phyloP scores from a whole-genome alignment of 2,329 filamentous ascomycete genomes.

The Neopestalotiopsis rosae region DNA sequence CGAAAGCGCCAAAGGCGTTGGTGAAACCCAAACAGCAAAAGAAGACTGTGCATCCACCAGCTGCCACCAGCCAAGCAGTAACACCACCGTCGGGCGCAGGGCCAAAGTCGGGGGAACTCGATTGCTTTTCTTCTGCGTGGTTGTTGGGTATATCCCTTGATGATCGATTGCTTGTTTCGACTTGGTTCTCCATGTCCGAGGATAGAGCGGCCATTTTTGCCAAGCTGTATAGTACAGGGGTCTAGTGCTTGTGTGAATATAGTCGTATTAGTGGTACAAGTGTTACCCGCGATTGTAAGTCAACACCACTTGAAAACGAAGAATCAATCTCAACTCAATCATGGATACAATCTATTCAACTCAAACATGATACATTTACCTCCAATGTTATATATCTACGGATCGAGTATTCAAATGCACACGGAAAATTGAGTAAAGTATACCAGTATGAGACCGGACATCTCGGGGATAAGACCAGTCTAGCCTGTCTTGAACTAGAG shows the following conservation, averaged over 20 bases:
- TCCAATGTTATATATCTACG: background rate
- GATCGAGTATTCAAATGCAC: background rate
- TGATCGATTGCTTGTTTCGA: background rate
- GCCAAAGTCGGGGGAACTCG: slow-evolving; percentile 9
- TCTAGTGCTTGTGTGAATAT: background rate
- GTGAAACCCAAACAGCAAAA: slow-evolving; percentile 40
- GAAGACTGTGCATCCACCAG: slow-evolving; percentile 29
- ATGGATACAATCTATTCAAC: background rate
- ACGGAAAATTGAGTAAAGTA: background rate
- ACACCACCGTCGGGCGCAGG: slow-evolving; percentile 31
- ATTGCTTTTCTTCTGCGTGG: background rate
- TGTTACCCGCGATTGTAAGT: background rate
- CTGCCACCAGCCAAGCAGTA: slow-evolving; percentile 36
- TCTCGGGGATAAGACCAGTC: slow-evolving; percentile 7
- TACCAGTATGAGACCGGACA: background rate
- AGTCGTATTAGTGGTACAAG: background rate
- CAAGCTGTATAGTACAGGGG: background rate
- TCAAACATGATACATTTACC: background rate
- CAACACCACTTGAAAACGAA: background rate
- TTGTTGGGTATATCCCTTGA: background rate
- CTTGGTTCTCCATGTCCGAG: background rate
- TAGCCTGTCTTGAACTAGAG: too few species aligned
- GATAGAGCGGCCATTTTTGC: background rate
- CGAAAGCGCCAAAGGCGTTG: slow-evolving; percentile 45
- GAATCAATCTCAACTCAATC: background rate